Base-by-base conservation (phyloP, 768 basidiomycete genomes). In the Leccinum subgranulosum region DNA sequence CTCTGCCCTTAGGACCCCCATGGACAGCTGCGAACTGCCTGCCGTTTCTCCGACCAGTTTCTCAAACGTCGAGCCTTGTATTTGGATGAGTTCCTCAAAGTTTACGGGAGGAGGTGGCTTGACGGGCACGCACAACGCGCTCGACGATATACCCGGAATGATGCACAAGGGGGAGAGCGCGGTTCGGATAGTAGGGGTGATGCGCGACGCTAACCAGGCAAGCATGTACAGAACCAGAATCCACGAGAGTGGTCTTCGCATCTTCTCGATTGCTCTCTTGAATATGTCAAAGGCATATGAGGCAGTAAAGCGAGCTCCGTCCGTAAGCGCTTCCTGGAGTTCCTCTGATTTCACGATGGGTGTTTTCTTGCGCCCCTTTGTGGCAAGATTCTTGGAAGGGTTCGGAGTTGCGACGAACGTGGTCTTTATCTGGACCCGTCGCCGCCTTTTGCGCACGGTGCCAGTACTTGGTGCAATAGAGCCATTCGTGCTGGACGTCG, bases 1-100 rank as follows among this genome's bases (percentile, higher is more conserved):
- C 63, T 91, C 86, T 14, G 88, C 85, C 68, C 84, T 86, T 72
- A 89, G 84, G 60, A 92, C 81, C 55, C 88, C 82, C 46, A 88
- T 66, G 5, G 87, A 82, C 36, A 92, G 67, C 6, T 77, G 77
- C 0, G 85, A 82, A 1, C 83, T 81, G 2, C 85, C 84, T 0
- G 79, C 76, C 0, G 84, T 76, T 48, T 84, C 82, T 49, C 82
- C 83, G 25, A 87, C 68, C 17, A 91, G 71, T 60, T 87, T 76
- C 53, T 84, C 86, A 55, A 91, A 84, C 2, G 81, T 80, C 45
- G 80, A 74, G 57, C 79, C 80, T 60, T 91, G 86, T 4, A 84
- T 76, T 14, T 85, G 76, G 33, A 84, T 73, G 15, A 92, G 77
- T 45, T 73, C 73, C 1, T 84, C 82, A 68, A 84, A 91, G 68